Percentiles rank a stretch among this genome's conserved stretches.
phyloP scores from a whole-genome alignment of 768 basidiomycete genomes.

The Pleurotus tuber-regium region DNA sequence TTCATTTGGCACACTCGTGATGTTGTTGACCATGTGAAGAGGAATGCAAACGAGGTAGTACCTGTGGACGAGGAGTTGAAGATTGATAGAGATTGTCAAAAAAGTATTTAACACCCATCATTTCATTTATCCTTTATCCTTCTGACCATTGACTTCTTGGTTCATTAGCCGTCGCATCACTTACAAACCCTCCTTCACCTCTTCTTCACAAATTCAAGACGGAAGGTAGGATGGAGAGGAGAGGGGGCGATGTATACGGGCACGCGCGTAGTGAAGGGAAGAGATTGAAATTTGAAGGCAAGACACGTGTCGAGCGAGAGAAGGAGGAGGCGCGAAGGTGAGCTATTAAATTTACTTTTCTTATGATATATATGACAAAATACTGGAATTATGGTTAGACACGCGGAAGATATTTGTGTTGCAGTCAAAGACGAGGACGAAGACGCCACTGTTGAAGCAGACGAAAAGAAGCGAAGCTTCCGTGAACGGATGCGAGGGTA shows the following conservation, averaged over 20 bases:
- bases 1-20: constrained; percentile 79
- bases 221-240: constrained; percentile 28
- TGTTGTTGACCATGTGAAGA: constrained; percentile 26
- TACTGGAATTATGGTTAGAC: too few species aligned
- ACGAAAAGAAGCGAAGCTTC: neutral
- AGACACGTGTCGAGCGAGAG: too few species aligned
- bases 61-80: constrained; percentile 54
- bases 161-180: constrained; percentile 65
- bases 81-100: constrained; percentile 49
- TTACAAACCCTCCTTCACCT: too few species aligned
- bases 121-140: neutral
- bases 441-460: too few species aligned
- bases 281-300: too few species aligned
- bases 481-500: neutral
- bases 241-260: neutral
- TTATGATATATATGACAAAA: too few species aligned
- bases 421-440: too few species aligned
- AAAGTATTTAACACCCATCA: constrained; percentile 51
- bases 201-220: constrained; percentile 83
- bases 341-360: too few species aligned
- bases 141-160: neutral
- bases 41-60: constrained; percentile 14
- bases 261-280: neutral
- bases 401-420: too few species aligned
- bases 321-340: too few species aligned